Conservation (phyloP, 2,329 filamentous ascomycete species). For the Aspergillus versicolor region DNA sequence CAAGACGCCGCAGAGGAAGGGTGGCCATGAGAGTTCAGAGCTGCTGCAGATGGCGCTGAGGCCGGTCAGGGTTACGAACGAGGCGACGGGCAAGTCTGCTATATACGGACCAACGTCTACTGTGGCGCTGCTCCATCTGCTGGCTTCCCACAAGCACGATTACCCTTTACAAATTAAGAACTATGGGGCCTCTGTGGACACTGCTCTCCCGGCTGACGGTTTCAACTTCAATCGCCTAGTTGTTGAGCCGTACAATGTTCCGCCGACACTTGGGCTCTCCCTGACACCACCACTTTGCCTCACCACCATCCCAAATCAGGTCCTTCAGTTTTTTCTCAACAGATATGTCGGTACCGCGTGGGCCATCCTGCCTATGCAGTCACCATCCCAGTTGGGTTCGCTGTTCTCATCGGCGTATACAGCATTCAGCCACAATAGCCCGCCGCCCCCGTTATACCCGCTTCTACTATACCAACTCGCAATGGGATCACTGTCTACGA, state of each 20-base stretch:
- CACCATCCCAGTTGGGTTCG: neutral
- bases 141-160: neutral
- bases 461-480: constrained; percentile 3
- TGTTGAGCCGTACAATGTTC: neutral
- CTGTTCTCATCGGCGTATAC: neutral
- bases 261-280: neutral
- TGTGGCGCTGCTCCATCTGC: neutral
- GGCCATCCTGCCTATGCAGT: neutral
- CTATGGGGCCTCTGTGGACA: neutral
- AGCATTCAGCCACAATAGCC: neutral
- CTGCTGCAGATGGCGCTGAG: neutral
- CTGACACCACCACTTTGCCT: neutral
- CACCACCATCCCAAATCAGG: neutral
- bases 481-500: neutral
- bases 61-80: neutral
- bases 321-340: constrained; percentile 1
- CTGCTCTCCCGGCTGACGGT: neutral
- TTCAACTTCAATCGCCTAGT: neutral
- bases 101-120: constrained; percentile 5
- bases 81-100: neutral
- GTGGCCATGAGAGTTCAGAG: neutral
- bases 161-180: neutral
- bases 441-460: neutral
- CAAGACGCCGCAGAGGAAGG: neutral
- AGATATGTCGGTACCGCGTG: constrained; percentile 1